Evolutionary conservation across 495 filamentous ascomycete species (phyloP).

Genomic region (Jackrogersella minutella): DNA sequence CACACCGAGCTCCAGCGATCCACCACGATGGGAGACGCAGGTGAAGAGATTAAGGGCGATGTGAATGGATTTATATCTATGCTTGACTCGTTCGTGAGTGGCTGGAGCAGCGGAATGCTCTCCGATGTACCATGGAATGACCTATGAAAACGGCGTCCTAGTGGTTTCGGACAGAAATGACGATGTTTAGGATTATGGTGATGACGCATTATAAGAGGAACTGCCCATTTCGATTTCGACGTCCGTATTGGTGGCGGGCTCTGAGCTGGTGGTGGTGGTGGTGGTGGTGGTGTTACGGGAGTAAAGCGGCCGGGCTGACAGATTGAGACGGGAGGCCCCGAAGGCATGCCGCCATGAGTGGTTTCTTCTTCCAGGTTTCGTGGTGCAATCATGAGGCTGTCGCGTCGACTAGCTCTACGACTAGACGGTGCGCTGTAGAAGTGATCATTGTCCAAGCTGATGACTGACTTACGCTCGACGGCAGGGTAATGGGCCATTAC

Average conservation of each 20-base stretch:
- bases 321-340: slow-evolving; percentile 5
- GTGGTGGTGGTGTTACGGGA: neutral
- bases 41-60: slow-evolving; percentile 1
- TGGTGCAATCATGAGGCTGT: slow-evolving; percentile 15
- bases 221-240: slow-evolving; percentile 17
- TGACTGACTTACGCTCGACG: slow-evolving; percentile 12
- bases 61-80: neutral
- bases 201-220: slow-evolving; percentile 17
- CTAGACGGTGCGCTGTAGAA: slow-evolving; percentile 34
- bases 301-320: neutral
- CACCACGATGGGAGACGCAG: slow-evolving; percentile 4
- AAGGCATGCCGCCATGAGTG: neutral
- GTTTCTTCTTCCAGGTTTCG: slow-evolving; percentile 18
- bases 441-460: slow-evolving; percentile 25
- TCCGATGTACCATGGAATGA: slow-evolving; percentile 27
- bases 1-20: slow-evolving; percentile 6
- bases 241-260: neutral
- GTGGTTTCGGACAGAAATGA: slow-evolving; percentile 31
- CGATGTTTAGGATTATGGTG: slow-evolving; percentile 28
- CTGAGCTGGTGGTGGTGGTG: neutral
- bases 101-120: slow-evolving; percentile 24
- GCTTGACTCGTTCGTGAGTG: slow-evolving; percentile 1
- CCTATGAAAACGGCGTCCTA: slow-evolving; percentile 17
- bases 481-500: slow-evolving; percentile 17
- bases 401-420: slow-evolving; percentile 21